Base-by-base conservation (phyloP, 257 asterid genomes). In the Przewalskia tangutica region DNA sequence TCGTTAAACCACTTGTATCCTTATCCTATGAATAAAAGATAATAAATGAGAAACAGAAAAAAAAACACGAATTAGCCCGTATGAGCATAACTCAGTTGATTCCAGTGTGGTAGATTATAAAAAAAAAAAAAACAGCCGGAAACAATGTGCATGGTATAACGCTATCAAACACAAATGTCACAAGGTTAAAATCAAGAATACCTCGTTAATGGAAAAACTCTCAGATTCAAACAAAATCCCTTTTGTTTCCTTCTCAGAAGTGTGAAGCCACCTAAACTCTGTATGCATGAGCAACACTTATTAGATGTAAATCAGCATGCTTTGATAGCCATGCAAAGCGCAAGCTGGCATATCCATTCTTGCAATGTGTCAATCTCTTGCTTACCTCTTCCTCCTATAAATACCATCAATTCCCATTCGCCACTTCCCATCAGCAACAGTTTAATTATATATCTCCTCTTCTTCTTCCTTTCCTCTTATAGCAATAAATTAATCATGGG, bases 301-400 rank as follows among this genome's bases (percentile, higher is more conserved):
- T 12, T 66, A 81, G 71, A 67, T 81, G 87, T 81, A 84, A 77
- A 6, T 11, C 80, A 44, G 53, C 64, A 81, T 53, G 67, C 46
- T 11, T 54, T 77, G 53, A 62, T 83, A 66, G 18, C 77, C 77
- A 85, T 66, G 85, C 85, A 66, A 7, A 42, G 46, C 12, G 48
- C 13, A 79, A 66, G 6, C 18, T 6, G 60, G 14, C 16, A 58
- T 86, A 84, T 89, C 87, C 78, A 77, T 89, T 91, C 87, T 88
- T 59, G 68, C 42, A 84, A 88, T 92, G 96, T 92, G 94, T 89
- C 94, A 38, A 82, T 3, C 58, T 80, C 77, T 53, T 40, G 54
- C 67, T 5, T 51, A 36, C 9, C 16, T 5, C 16, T 27, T 60
- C 75, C 76, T 2, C 0, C 84, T 89, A 87, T 84, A 90, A 85